These are phyloP conservation scores for Dictyophora rubrovolvata DNA, from an alignment of 768 basidiomycete genomes.

Conservation along the genomic window DNA sequence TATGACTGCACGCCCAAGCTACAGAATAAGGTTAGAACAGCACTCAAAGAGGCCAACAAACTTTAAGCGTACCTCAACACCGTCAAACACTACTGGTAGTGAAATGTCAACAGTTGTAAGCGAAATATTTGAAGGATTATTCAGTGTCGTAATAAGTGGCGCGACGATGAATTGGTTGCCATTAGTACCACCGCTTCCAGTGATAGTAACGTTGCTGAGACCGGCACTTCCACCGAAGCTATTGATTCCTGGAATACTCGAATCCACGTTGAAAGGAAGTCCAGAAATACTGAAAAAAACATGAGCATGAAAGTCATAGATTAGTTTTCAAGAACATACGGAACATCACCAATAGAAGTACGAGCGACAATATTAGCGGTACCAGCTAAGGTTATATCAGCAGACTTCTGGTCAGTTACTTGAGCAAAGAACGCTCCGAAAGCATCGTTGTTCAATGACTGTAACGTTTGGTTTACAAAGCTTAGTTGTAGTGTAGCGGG, in stretches of 20 bases:
- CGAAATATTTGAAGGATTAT: conserved; percentile 62
- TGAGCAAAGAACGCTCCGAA: conserved; percentile 49
- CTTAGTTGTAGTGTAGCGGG: conserved; percentile 46
- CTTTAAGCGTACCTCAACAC: conserved; percentile 22
- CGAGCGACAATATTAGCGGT: conserved; percentile 47
- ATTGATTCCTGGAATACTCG: conserved; percentile 49
- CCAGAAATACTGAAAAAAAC: conserved; percentile 32
- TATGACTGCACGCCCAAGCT: conserved; percentile 51
- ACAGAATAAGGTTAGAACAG: conserved; percentile 6
- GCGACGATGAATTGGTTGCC: conserved; percentile 48
- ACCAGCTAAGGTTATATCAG: conserved; percentile 44
- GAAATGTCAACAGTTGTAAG: conserved; percentile 47
- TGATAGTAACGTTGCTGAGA: conserved; percentile 47
- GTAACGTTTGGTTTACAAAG: conserved; percentile 47
- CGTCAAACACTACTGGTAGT: conserved; percentile 48
- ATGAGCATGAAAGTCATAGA: background rate
- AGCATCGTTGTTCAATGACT: conserved; percentile 41
- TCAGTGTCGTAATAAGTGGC: conserved; percentile 45
- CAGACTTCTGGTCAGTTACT: conserved; percentile 39
- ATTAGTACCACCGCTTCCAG: conserved; percentile 55
- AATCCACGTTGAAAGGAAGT: conserved; percentile 52
- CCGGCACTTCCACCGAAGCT: conserved; percentile 43
- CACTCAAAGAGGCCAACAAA: background rate
- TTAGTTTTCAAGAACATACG: conserved; percentile 14
- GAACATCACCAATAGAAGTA: conserved; percentile 56